A percentile compares a stretch with the other conserved stretches of the same genome.
Evolutionary conservation across 768 basidiomycete genomes (phyloP).

Genomic region (Artomyces pyxidatus): DNA sequence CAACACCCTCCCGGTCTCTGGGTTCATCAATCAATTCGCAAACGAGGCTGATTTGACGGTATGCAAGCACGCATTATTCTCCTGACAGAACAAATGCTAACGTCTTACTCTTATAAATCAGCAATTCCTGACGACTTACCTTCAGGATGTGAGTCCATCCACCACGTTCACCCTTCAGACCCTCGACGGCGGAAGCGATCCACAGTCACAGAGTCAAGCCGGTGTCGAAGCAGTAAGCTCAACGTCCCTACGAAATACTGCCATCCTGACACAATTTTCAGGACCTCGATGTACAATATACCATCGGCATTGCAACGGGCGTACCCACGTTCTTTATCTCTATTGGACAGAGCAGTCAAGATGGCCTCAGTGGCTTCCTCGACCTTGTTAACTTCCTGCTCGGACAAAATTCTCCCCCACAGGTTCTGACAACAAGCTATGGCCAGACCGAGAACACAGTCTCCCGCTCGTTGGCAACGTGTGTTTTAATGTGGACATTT

Average conservation of each 20-base stretch:
- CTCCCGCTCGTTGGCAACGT: not conserved
- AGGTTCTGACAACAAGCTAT: constrained; percentile 17
- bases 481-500: not conserved
- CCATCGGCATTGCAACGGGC: constrained; percentile 24
- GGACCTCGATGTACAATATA: constrained; percentile 30
- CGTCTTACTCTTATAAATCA: no score
- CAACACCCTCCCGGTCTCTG: constrained; percentile 26
- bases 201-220: constrained; percentile 3
- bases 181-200: constrained; percentile 17
- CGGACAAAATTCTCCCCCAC: constrained; percentile 10
- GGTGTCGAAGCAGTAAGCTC: not conserved
- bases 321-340: constrained; percentile 20
- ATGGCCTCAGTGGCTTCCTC: constrained; percentile 7
- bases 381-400: constrained; percentile 12
- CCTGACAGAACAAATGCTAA: not conserved
- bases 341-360: constrained; percentile 16
- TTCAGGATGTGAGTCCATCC: not conserved
- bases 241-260: not conserved
- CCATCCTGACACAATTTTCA: constrained; percentile 8
- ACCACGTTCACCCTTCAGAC: constrained; percentile 14
- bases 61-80: not conserved
- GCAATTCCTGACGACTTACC: not conserved
- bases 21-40: constrained; percentile 19
- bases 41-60: constrained; percentile 23
- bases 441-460: constrained; percentile 13